phyloP scores from a whole-genome alignment of 2,329 filamentous ascomycete genomes.

The Talaromyces sp. region DNA sequence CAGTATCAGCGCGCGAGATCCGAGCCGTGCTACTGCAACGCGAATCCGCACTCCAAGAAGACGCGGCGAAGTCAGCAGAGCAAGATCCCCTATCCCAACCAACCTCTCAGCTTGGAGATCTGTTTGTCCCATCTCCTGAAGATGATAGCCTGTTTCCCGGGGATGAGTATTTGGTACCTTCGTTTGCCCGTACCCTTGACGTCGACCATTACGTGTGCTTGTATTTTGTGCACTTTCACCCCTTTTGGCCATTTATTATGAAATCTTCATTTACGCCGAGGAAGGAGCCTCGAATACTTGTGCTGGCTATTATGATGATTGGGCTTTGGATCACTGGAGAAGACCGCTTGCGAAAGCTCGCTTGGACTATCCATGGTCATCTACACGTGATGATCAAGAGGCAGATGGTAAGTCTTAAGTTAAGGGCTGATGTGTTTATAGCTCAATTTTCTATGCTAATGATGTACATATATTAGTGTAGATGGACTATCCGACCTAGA shows the following conservation, averaged over 20 bases:
- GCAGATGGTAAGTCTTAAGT: constrained; percentile 19
- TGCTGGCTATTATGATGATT: constrained; percentile 23
- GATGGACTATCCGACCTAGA: neutral
- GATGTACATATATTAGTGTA: neutral
- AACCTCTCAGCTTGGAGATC: neutral
- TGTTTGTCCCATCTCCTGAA: neutral
- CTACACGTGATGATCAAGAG: constrained; percentile 18
- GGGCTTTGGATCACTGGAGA: constrained; percentile 21
- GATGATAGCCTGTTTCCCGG: neutral
- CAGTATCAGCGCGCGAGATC: neutral
- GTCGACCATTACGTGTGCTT: constrained; percentile 14
- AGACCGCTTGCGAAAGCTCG: constrained; percentile 14
- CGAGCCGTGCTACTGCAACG: constrained; percentile 1
- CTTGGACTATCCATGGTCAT: constrained; percentile 19
- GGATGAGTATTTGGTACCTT: neutral
- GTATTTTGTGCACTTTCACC: constrained; percentile 24
- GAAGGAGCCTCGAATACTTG: constrained; percentile 19
- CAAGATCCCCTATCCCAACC: neutral
- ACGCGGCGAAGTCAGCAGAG: neutral
- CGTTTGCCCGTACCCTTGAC: constrained; percentile 4
- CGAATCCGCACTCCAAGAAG: constrained; percentile 4
- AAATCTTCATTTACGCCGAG: constrained; percentile 15
- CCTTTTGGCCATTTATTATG: constrained; percentile 25
- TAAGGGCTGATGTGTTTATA: neutral
- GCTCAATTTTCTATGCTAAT: neutral